Evolutionary conservation across 805 yeast species (phyloP), one percentile per base, ranked within the genome.

Genomic region (Sugiyamaella valdiviana): DNA sequence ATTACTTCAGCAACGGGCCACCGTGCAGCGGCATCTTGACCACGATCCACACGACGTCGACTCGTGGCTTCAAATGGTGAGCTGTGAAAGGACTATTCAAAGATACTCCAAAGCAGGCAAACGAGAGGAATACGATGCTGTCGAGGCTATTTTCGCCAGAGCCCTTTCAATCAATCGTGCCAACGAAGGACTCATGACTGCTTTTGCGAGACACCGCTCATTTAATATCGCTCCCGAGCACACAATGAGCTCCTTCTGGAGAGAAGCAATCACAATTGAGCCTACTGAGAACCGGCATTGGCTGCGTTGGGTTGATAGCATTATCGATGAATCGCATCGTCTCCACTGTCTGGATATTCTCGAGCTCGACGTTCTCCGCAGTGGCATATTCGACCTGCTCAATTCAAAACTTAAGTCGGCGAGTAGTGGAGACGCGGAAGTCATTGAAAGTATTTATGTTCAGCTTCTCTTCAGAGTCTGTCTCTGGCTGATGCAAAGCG

Each of bases 401-500:
- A 36, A 24, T 16, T 24, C 29, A 16, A 24, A 23, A 6, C 7
- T 35, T 6, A 10, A 17, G 5, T 19, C 21, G 7, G 44, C 24
- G 3, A 15, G 29, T 5, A 16, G 15, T 5, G 12, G n/a, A 23
- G 16, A 12, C 20, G 36, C 20, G 36, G 21, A n/a, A 20, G 36
- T 26, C 14, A 3, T 26, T 10, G 32, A 26, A 26, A 26, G 17
- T 23, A 40, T 40, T 7, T 49, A 46, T 16, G 17, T 29, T 6
- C 35, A 19, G 5, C 26, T 54, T 19, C 26, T 51, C 6, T 42
- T 42, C 22, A 19, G 29, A 9, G 17, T 51, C 7, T 35, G 48
- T 6, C 15, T 19, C 15, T 36, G 48, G 20, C 36, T 53, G 29
- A 26, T 29, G 24, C 42, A 42, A 7, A 46, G 53, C 2, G 62